Percentiles rank a stretch among this genome's conserved stretches.
These are phyloP conservation scores for Zymoseptoria crescenta DNA, from an alignment of 2,329 filamentous ascomycete species.

Conservation along the genomic window DNA sequence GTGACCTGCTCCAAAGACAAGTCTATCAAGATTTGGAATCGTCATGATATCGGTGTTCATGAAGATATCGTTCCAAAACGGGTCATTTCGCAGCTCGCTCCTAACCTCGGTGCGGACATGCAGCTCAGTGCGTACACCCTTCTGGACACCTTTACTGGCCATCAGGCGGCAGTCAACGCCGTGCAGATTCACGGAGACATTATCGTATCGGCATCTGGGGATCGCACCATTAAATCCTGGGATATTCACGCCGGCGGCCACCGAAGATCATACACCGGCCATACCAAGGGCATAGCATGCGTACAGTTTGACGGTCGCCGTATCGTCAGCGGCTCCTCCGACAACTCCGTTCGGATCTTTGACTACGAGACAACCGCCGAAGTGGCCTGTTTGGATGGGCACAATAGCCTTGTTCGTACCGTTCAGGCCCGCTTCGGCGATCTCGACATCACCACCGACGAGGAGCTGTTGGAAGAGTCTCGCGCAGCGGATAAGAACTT, in stretches of 20 bases:
- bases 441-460: constrained; percentile 62
- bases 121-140: constrained; percentile 63
- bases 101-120: constrained; percentile 40
- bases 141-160: constrained; percentile 73
- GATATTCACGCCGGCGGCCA: constrained; percentile 74
- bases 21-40: constrained; percentile 93
- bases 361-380: constrained; percentile 79
- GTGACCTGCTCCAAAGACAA: constrained; percentile 98
- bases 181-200: constrained; percentile 81
- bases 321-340: constrained; percentile 92
- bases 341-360: constrained; percentile 93
- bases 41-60: constrained; percentile 51
- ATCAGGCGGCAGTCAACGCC: constrained; percentile 88
- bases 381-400: constrained; percentile 77
- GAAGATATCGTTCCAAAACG: constrained; percentile 31
- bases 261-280: constrained; percentile 66
- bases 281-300: constrained; percentile 92
- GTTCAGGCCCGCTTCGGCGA: constrained; percentile 94
- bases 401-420: constrained; percentile 79
- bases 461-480: constrained; percentile 67
- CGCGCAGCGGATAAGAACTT: constrained; percentile 65
- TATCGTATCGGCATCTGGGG: constrained; percentile 90
- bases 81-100: constrained; percentile 33
- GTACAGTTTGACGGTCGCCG: constrained; percentile 91
- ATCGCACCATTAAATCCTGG: constrained; percentile 92